A percentile compares a stretch with the other conserved stretches of the same genome.
These are phyloP conservation scores for Trichoderma gamsii DNA, from an alignment of 495 filamentous ascomycete genomes.

Conservation along the genomic window DNA sequence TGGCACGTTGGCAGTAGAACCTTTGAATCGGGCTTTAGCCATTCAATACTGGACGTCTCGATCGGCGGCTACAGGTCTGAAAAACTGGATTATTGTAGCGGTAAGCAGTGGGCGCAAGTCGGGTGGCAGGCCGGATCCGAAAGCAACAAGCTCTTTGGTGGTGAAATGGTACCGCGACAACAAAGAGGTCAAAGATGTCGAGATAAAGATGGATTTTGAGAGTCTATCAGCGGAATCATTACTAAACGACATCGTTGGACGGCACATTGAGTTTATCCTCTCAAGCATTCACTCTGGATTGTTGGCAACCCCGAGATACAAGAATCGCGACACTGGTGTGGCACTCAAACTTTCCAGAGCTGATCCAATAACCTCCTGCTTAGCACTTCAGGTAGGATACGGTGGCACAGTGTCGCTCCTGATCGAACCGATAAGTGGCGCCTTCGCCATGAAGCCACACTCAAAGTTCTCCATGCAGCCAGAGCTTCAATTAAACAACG, in stretches of 20 bases:
- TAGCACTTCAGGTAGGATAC: constrained; percentile 62
- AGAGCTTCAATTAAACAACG: constrained; percentile 48
- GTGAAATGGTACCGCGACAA: constrained; percentile 82
- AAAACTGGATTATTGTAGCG: constrained; percentile 89
- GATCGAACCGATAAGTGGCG: constrained; percentile 62
- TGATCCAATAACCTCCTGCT: constrained; percentile 57
- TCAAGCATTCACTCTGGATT: constrained; percentile 54
- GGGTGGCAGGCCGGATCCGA: constrained; percentile 23
- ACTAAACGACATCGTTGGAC: constrained; percentile 65
- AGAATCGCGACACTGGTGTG: constrained; percentile 48
- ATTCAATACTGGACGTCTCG: constrained; percentile 84
- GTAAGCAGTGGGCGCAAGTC: constrained; percentile 55
- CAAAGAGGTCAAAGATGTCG: constrained; percentile 59
- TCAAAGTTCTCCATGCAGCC: constrained; percentile 32
- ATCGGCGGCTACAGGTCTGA: constrained; percentile 47
- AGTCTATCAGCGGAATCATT: constrained; percentile 66
- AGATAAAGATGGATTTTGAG: constrained; percentile 58
- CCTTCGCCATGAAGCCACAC: constrained; percentile 46
- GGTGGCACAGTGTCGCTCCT: constrained; percentile 51
- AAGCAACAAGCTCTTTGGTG: constrained; percentile 45
- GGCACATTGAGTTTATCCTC: constrained; percentile 65
- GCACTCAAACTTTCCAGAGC: constrained; percentile 46
- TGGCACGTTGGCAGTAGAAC: constrained; percentile 64
- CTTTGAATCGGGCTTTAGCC: constrained; percentile 68
- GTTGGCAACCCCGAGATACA: constrained; percentile 50